Conservation (phyloP, 768 basidiomycete species). For the Auriculariales sp. region DNA sequence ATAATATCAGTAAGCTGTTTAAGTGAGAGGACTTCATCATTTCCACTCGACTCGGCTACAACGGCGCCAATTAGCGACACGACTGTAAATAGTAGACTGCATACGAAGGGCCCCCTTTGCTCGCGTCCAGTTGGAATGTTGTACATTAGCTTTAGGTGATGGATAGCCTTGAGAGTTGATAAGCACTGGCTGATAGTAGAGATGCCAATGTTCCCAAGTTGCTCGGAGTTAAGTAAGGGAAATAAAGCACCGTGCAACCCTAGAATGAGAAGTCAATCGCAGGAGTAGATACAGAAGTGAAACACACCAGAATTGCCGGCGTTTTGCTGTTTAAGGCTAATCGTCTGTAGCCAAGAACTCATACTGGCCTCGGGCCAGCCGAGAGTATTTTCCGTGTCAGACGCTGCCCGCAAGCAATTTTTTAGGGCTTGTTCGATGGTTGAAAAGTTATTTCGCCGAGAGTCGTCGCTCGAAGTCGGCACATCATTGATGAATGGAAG, state of each 20-base stretch:
- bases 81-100: conserved; percentile 16
- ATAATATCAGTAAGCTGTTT: conserved; percentile 54
- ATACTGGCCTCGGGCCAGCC: conserved; percentile 35
- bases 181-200: conserved; percentile 84
- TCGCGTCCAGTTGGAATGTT: conserved; percentile 69
- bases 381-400: conserved; percentile 5
- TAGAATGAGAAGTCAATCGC: conserved; percentile 43
- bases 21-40: conserved; percentile 36
- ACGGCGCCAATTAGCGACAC: not conserved
- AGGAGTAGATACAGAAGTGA: not conserved
- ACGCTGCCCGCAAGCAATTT: too few species aligned
- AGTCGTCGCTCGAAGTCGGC: too few species aligned
- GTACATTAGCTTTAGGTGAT: conserved; percentile 74
- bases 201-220: conserved; percentile 77
- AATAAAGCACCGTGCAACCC: conserved; percentile 85
- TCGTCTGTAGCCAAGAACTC: conserved; percentile 54
- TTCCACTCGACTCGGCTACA: conserved; percentile 45
- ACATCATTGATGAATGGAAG: too few species aligned
- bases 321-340: conserved; percentile 82
- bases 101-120: conserved; percentile 85
- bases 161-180: conserved; percentile 83
- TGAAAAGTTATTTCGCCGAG: too few species aligned
- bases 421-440: too few species aligned
- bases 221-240: conserved; percentile 67
- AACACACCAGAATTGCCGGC: conserved; percentile 58